Evolutionary conservation across 2,329 filamentous ascomycete species (phyloP).

Genomic region (Penicillium sp.): DNA sequence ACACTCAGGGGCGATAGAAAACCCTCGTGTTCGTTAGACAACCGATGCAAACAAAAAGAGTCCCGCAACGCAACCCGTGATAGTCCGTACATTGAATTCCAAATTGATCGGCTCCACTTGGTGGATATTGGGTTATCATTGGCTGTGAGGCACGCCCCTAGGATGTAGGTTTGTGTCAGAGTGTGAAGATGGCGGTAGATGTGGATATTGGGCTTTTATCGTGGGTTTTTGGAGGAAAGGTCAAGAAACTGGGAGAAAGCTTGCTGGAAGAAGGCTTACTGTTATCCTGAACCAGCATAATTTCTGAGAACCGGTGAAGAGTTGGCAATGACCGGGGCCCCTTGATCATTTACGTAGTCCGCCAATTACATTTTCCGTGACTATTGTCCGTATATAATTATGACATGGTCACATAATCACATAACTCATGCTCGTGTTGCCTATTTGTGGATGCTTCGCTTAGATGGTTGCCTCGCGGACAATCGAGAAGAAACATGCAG

Average conservation of each 20-base stretch:
- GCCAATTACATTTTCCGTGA: neutral
- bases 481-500: neutral
- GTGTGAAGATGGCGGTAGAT: neutral
- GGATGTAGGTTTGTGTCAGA: neutral
- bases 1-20: constrained; percentile 2
- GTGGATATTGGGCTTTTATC: neutral
- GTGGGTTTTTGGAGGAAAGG: neutral
- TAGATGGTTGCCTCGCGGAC: too few relatives aligned
- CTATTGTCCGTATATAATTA: neutral
- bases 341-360: neutral
- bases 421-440: too few relatives aligned
- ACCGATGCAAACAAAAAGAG: constrained; percentile 10
- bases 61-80: constrained; percentile 4
- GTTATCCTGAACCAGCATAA: neutral
- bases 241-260: neutral
- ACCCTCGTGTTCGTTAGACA: neutral
- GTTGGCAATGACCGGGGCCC: neutral
- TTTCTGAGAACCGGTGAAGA: neutral
- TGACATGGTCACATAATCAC: too few relatives aligned
- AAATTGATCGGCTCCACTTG: constrained; percentile 14
- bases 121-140: constrained; percentile 5
- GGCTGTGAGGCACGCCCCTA: neutral
- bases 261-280: neutral
- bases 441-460: too few relatives aligned
- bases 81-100: constrained; percentile 11